phyloP scores from a whole-genome alignment of 208 protist genomes.

The Phytomonas serpens region DNA sequence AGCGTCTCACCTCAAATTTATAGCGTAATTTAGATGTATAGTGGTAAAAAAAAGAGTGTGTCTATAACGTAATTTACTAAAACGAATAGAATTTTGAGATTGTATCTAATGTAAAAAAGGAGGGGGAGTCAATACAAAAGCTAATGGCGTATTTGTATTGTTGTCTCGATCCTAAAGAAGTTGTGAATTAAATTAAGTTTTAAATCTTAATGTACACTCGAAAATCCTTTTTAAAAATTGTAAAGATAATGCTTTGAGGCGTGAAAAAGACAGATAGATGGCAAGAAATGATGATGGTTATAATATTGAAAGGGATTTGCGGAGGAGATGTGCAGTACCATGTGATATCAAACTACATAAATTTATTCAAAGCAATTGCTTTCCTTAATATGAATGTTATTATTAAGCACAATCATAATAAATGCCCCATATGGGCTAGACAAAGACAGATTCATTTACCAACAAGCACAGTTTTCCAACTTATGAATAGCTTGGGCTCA shows the following conservation, averaged over 20 bases:
- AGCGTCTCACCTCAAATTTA: neutral
- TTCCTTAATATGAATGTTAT: neutral
- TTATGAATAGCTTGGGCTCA: neutral
- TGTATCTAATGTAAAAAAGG: conserved; percentile 1
- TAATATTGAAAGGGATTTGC: neutral
- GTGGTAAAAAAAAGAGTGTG: neutral
- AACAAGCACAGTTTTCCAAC: neutral
- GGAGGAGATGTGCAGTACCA: neutral
- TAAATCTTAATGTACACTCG: too few relatives aligned
- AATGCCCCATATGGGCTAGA: neutral
- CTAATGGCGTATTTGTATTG: neutral
- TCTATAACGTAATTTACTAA: neutral
- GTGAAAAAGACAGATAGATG: conserved; percentile 5
- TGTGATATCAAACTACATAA: neutral
- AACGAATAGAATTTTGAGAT: neutral
- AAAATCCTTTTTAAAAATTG: too few relatives aligned
- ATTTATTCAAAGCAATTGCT: neutral
- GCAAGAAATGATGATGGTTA: neutral
- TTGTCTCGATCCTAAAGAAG: neutral
- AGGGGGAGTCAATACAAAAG: conserved; percentile 8
- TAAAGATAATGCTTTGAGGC: neutral
- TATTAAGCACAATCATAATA: neutral
- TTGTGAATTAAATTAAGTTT: too few relatives aligned
- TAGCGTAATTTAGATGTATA: neutral
- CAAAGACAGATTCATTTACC: neutral